Conservation (phyloP, 176 grass and related monocot genomes). For the Eremochloa ophiuroides region DNA sequence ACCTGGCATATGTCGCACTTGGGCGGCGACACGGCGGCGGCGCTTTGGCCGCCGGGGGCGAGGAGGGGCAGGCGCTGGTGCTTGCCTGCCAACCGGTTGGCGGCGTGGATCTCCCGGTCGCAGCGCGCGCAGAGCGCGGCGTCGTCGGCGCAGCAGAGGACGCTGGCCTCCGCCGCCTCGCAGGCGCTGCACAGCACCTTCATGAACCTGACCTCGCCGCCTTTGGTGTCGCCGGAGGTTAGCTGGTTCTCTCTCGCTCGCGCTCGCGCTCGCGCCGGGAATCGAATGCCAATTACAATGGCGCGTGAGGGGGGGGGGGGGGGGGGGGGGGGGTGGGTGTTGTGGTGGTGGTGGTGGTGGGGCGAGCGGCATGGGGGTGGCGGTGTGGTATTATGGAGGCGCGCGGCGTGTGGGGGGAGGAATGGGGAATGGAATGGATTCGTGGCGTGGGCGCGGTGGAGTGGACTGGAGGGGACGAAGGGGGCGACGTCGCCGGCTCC, state of each 20-base stretch:
- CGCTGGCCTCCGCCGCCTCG: slow-evolving; percentile 74
- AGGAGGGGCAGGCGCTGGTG: slow-evolving; percentile 73
- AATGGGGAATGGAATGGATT: slow-evolving; percentile 45
- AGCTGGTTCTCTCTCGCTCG: background rate
- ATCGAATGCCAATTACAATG: slow-evolving; percentile 1
- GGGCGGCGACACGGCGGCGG: slow-evolving; percentile 28
- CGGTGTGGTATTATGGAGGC: slow-evolving; percentile 34
- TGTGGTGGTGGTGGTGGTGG: background rate
- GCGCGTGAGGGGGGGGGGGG: background rate
- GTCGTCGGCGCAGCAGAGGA: slow-evolving; percentile 91
- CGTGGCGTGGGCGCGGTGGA: slow-evolving; percentile 43
- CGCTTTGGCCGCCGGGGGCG: background rate
- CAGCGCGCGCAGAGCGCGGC: slow-evolving; percentile 66
- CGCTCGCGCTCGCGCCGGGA: too few relatives aligned
- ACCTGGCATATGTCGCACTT: slow-evolving; percentile 91
- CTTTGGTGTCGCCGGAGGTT: background rate
- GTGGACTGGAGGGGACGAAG: slow-evolving; percentile 3
- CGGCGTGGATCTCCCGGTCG: slow-evolving; percentile 70
- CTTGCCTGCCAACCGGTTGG: slow-evolving; percentile 72
- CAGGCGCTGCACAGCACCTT: slow-evolving; percentile 87
- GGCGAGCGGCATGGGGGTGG: slow-evolving; percentile 2
- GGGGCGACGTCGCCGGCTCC: slow-evolving; percentile 40
- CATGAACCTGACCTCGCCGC: slow-evolving; percentile 23
- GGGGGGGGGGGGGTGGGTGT: too few relatives aligned
- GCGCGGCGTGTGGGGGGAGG: slow-evolving; percentile 7